phyloP scores from a whole-genome alignment of 495 filamentous ascomycete species.

The Staphylotrichum longicolle region DNA sequence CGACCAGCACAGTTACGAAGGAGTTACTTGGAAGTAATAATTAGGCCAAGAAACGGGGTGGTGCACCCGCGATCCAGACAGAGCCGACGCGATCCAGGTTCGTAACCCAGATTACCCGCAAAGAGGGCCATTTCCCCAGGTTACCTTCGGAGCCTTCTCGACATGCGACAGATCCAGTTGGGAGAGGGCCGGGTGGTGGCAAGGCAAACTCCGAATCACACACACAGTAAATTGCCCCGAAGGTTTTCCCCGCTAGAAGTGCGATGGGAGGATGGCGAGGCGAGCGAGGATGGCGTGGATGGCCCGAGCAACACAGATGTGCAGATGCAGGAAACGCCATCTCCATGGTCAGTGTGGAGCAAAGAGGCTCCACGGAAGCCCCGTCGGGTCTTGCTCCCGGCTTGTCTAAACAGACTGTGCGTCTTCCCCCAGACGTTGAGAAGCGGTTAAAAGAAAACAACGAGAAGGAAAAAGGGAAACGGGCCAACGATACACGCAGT shows the following conservation, averaged over 20 bases:
- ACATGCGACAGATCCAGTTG: not conserved
- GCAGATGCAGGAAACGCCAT: not conserved
- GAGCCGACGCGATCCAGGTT: not conserved
- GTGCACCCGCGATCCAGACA: too few species aligned
- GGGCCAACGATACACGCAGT: too few species aligned
- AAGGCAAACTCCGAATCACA: constrained; percentile 5
- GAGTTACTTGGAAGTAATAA: too few species aligned
- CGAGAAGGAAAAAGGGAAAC: too few species aligned
- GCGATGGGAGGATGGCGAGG: too few species aligned
- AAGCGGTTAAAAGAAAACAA: too few species aligned
- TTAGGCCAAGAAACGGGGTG: too few species aligned
- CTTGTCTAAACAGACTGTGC: not conserved
- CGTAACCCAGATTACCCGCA: not conserved
- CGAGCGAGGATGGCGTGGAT: too few species aligned
- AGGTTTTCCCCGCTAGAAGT: constrained; percentile 4
- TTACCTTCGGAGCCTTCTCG: not conserved
- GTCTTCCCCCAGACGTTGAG: not conserved
- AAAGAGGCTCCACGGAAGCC: not conserved
- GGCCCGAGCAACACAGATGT: not conserved
- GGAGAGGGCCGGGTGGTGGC: not conserved
- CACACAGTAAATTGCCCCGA: not conserved
- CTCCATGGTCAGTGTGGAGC: constrained; percentile 11
- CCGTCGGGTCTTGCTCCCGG: too few species aligned
- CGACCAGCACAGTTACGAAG: too few species aligned
- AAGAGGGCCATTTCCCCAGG: not conserved